Evolutionary conservation across 2,329 filamentous ascomycete genomes (phyloP), one percentile per base, ranked within the genome.

Genomic region (Sporothrix inflata): DNA sequence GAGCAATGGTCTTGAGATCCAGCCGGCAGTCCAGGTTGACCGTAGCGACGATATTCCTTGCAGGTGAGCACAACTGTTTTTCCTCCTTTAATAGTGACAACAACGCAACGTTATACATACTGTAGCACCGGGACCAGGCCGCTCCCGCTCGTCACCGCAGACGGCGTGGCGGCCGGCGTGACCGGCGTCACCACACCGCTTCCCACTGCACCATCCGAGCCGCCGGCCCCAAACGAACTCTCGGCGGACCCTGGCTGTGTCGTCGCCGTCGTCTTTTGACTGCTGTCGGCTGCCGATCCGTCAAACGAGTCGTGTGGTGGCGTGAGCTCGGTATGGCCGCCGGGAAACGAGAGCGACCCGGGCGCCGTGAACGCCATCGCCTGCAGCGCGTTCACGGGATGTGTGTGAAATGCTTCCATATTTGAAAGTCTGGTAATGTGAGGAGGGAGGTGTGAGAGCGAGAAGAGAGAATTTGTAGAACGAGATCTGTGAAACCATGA

Each of bases 21-120:
- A 98, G 86, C 78, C 95, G 94, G 85, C 95, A 98, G 86, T 97
- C 94, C 80, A 98, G 89, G 83, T 98, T 98, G 86, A 98, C 96
- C 78, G 96, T 99, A 77, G 96, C 95, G 83, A 98, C 95, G 85
- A 98, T 97, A 86, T 70, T 57, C 67, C 57, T 61, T 12, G 12
- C n/a, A 14, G 8, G 57, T 61, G 34, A 61, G 57, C 34, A 61
- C 19, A 40, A 27, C 24, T 61, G 55, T 38, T 38, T 61, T 19
- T 1, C 42, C 45, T 40, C 45, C 34, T 19, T 6, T 30, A 38
- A 9, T 19, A 30, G 40, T 49, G 42, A 24, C 7, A 14, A 12
- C 6, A 3, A 53, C 42, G 4, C 24, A 38, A 34, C 40, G 27
- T 11, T 21, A 75, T 91, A 96, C 94, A 93, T 93, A 97, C 94